Percentiles rank a stretch among this genome's conserved stretches.
phyloP scores from a whole-genome alignment of 805 yeast genomes.

The Kregervanrija pseudodelftensis region DNA sequence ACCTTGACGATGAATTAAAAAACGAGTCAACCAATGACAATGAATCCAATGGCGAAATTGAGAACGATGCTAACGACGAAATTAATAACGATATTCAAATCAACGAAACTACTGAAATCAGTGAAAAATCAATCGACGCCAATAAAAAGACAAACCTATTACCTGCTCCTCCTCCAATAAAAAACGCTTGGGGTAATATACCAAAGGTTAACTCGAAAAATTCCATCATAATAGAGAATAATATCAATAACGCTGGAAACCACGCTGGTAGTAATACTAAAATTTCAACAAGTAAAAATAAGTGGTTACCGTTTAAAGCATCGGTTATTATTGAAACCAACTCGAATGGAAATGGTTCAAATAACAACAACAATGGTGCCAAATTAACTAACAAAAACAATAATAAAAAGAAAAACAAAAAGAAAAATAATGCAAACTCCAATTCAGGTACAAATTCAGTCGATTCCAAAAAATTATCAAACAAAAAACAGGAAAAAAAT shows the following conservation, averaged over 20 bases:
- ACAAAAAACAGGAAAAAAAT: not conserved
- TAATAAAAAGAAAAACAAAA: not conserved
- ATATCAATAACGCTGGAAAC: not conserved
- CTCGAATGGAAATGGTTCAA: slow-evolving; percentile 1
- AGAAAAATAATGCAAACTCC: not conserved
- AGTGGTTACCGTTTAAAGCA: slow-evolving; percentile 68
- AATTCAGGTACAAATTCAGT: not conserved
- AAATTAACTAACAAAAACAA: slow-evolving; percentile 1
- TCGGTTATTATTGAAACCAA: slow-evolving; percentile 31
- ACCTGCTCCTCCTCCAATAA: slow-evolving; percentile 61
- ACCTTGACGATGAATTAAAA: too few species aligned
- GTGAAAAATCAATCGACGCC: slow-evolving; percentile 10
- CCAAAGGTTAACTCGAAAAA: slow-evolving; percentile 9
- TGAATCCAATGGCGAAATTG: too few species aligned
- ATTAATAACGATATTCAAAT: too few species aligned
- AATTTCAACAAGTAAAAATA: slow-evolving; percentile 43
- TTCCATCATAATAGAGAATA: slow-evolving; percentile 11
- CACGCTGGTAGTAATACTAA: slow-evolving; percentile 8
- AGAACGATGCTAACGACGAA: too few species aligned
- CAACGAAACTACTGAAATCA: too few species aligned
- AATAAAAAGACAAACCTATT: slow-evolving; percentile 33
- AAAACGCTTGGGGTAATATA: slow-evolving; percentile 51
- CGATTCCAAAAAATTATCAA: not conserved
- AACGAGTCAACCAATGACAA: too few species aligned
- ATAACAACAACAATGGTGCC: slow-evolving; percentile 3